Evolutionary conservation across 202 grass and related monocot species (phyloP), one percentile per base, ranked within the genome.

Genomic region (Digitaria exilis): DNA sequence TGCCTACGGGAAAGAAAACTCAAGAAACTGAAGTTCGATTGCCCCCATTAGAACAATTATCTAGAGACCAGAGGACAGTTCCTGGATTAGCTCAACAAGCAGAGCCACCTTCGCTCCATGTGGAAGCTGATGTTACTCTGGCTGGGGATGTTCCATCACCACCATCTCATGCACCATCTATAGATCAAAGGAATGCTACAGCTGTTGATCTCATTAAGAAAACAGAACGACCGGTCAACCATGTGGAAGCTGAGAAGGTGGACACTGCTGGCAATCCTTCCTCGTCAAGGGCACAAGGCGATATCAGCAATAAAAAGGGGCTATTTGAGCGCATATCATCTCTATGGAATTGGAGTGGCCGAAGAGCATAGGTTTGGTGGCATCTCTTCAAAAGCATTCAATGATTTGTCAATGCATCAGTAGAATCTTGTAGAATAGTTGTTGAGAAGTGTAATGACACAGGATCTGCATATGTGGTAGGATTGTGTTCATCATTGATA

Each of bases 311-410:
- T 7, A 80, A 25, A 51, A 51, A 17, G 72, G 71, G 89, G 7
- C 30, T 81, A 66, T 78, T 88, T 75, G 59, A 78, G 69, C 72
- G 78, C 19, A 68, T 88, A 74, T 78, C 31, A 34, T 63, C 51
- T 13, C 17, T 64, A 21, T 69, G 80, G 75, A 88, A 71, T 72
- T 69, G 80, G 75, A 88, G 65, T 72, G 76, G 61, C 13, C 62
- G 1, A 43, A 61, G 30, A 22, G 14, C 1, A 37, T 46, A 79
- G 82, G n/a, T 57, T 61, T 17, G 41, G 57, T 59, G 19, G 5
- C 43, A 22, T 13, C 37, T 35, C 7, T 63, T 63, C 8, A 64
- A 46, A 77, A 76, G 76, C n/a, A 28, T 63, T 9, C 28, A 14
- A 24, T 55, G 72, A 42, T 65, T 57, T 30, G 63, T 37, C 63